These are phyloP conservation scores for Xylaria palmicola DNA, from an alignment of 495 filamentous ascomycete species.

Conservation along the genomic window DNA sequence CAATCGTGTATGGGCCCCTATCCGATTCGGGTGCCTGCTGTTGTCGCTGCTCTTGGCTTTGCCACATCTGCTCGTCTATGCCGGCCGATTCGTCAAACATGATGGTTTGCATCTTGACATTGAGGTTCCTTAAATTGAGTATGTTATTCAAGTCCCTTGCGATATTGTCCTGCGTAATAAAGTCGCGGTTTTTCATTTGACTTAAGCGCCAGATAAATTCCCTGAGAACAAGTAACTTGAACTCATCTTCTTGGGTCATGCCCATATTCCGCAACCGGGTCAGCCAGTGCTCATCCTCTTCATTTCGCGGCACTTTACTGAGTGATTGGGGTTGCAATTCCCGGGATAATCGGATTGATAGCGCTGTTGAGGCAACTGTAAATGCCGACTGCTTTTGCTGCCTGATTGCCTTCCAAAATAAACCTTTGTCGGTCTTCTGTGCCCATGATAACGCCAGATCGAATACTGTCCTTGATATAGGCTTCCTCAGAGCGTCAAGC, in stretches of 20 bases:
- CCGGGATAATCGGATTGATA: constrained; percentile 27
- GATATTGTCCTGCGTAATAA: constrained; percentile 33
- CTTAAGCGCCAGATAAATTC: constrained; percentile 92
- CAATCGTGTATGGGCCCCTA: constrained; percentile 68
- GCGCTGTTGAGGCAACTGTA: constrained; percentile 56
- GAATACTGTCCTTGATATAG: constrained; percentile 74
- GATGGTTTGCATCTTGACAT: constrained; percentile 79
- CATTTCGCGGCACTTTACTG: constrained; percentile 64
- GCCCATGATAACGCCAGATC: constrained; percentile 89
- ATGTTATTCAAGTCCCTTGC: constrained; percentile 62
- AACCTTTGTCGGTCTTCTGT: constrained; percentile 68
- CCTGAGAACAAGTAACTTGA: constrained; percentile 79
- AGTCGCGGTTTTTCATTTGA: constrained; percentile 62
- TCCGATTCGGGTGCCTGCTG: constrained; percentile 29
- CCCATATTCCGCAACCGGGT: constrained; percentile 76
- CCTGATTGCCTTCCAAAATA: constrained; percentile 77
- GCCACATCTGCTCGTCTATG: constrained; percentile 40
- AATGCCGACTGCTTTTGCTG: constrained; percentile 62
- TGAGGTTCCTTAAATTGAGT: constrained; percentile 66
- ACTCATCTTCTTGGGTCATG: constrained; percentile 80
- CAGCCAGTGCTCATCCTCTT: constrained; percentile 98
- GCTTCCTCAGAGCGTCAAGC: constrained; percentile 80
- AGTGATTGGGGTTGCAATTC: constrained; percentile 35
- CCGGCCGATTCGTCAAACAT: constrained; percentile 78
- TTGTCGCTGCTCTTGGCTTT: constrained; percentile 36